Conservation (phyloP, 306 rosid genomes). For the Vigna angularis region DNA sequence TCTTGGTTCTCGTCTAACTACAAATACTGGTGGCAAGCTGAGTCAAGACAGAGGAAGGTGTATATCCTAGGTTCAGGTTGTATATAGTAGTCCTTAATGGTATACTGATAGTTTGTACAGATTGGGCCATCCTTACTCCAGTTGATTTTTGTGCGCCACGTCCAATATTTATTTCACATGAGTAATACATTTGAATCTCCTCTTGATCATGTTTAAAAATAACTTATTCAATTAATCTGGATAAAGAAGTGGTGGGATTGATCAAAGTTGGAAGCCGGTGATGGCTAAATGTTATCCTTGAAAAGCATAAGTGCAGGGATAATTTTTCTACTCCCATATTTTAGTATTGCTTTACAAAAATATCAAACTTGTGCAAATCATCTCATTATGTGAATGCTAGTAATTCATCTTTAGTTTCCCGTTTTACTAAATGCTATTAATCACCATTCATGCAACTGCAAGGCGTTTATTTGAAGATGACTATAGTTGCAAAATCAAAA, state of each 20-base stretch:
- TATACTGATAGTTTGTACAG: conserved; percentile 40
- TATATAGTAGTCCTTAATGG: conserved; percentile 21
- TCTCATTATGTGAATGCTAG: background rate
- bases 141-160: conserved; percentile 29
- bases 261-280: background rate
- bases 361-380: background rate
- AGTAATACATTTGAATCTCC: background rate
- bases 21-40: conserved; percentile 20
- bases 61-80: conserved; percentile 46
- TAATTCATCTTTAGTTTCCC: background rate
- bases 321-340: background rate
- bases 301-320: background rate
- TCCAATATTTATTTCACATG: conserved; percentile 20
- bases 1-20: conserved; percentile 18
- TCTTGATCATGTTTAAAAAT: background rate
- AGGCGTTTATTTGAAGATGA: too few species aligned
- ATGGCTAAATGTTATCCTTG: background rate
- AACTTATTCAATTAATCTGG: background rate
- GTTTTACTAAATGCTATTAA: too few species aligned
- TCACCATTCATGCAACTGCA: too few species aligned
- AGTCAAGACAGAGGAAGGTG: conserved; percentile 42
- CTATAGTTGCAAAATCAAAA: too few species aligned
- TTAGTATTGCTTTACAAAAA: background rate
- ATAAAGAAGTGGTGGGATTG: background rate
- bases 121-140: conserved; percentile 9